Conservation (phyloP, 192 early-diverging fungal genomes). For the Coemansia sp. region DNA sequence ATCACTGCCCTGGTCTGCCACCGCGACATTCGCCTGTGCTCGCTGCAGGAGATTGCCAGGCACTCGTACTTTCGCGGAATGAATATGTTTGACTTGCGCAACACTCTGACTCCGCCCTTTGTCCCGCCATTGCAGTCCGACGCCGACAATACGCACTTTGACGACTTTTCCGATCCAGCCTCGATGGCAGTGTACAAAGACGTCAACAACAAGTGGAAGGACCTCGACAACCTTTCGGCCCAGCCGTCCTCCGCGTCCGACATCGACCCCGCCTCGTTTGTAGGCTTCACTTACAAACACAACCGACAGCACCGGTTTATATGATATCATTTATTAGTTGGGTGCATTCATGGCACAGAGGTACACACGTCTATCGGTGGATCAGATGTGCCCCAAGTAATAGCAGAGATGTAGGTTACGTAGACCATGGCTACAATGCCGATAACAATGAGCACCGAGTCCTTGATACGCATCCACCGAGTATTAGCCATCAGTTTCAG, state of each 20-base stretch:
- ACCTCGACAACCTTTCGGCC: conserved; percentile 23
- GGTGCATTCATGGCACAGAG: conserved; percentile 12
- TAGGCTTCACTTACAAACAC: conserved; percentile 75
- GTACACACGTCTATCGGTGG: conserved; percentile 34
- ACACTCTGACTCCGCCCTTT: conserved; percentile 67
- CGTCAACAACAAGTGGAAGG: conserved; percentile 56
- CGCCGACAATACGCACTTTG: conserved; percentile 81
- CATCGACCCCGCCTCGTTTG: conserved; percentile 75
- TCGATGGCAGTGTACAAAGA: conserved; percentile 61
- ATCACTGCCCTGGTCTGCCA: conserved; percentile 59
- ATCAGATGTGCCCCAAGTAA: conserved; percentile 40
- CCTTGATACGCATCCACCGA: conserved; percentile 51
- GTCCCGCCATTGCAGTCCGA: conserved; percentile 64
- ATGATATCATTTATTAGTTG: not conserved
- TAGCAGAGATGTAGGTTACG: conserved; percentile 61
- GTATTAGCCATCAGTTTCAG: conserved; percentile 61
- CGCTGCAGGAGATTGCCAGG: conserved; percentile 54
- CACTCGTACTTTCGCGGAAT: conserved; percentile 63
- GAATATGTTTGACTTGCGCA: conserved; percentile 61
- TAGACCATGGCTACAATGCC: conserved; percentile 77
- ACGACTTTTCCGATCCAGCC: conserved; percentile 61
- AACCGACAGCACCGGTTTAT: conserved; percentile 44
- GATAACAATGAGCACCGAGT: conserved; percentile 64
- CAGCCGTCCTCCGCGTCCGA: conserved; percentile 46
- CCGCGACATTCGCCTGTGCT: conserved; percentile 54